These are phyloP conservation scores for Leccinum subgranulosum DNA, from an alignment of 768 basidiomycete genomes.

Conservation along the genomic window DNA sequence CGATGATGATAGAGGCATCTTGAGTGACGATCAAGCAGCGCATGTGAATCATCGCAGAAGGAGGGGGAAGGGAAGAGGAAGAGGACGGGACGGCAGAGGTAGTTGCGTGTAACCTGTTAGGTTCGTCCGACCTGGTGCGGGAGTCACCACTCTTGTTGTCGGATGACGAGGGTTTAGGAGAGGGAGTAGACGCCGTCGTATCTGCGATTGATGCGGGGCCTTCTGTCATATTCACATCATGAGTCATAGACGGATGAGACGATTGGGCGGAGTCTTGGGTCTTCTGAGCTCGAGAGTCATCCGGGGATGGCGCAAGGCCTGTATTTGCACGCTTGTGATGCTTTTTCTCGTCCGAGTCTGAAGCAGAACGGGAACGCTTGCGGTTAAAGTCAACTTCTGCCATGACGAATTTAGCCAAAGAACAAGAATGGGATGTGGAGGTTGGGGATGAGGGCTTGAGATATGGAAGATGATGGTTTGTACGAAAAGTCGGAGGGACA, in stretches of 20 bases:
- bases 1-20: constrained; percentile 99
- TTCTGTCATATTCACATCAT: constrained; percentile 69
- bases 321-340: constrained; percentile 82
- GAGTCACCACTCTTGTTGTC: constrained; percentile 43
- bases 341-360: constrained; percentile 77
- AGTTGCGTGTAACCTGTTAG: constrained; percentile 40
- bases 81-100: constrained; percentile 51
- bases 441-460: constrained; percentile 44
- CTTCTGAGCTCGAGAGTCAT: constrained; percentile 55
- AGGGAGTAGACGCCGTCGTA: constrained; percentile 54
- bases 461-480: constrained; percentile 33
- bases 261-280: constrained; percentile 43
- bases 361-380: constrained; percentile 85
- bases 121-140: constrained; percentile 34
- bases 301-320: constrained; percentile 58
- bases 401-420: constrained; percentile 64
- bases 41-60: constrained; percentile 91
- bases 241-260: constrained; percentile 37
- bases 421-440: constrained; percentile 36
- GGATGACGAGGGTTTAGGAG: constrained; percentile 45
- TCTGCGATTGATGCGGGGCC: constrained; percentile 36
- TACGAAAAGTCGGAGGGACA: constrained; percentile 35
- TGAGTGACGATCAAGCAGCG: constrained; percentile 98
- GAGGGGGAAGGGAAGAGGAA: constrained; percentile 45
- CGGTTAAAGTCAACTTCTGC: constrained; percentile 83